Evolutionary conservation across 2,329 filamentous ascomycete species (phyloP).

Genomic region (Alternaria brassicae): DNA sequence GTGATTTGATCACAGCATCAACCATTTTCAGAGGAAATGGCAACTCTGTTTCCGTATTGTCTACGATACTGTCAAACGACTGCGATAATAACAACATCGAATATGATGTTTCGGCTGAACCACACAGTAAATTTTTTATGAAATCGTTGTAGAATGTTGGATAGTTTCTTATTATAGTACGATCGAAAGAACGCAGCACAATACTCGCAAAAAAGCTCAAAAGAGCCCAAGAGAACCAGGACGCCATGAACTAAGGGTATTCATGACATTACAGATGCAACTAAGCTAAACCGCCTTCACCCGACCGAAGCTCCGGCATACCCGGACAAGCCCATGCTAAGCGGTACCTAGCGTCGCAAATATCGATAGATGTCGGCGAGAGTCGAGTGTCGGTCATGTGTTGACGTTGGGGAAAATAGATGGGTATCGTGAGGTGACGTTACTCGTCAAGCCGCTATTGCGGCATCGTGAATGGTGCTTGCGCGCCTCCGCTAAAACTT

Average conservation of each 20-base stretch:
- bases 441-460: conserved; percentile 17
- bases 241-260: conserved; percentile 19
- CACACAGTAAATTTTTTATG: not conserved
- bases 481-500: conserved; percentile 70
- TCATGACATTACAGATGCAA: conserved; percentile 16
- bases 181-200: conserved; percentile 12
- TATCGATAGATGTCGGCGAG: conserved; percentile 1
- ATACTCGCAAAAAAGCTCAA: conserved; percentile 2
- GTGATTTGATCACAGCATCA: not conserved
- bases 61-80: not conserved
- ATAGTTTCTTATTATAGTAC: conserved; percentile 20
- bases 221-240: conserved; percentile 14
- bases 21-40: not conserved
- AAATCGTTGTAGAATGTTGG: conserved; percentile 5
- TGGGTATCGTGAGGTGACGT: conserved; percentile 46
- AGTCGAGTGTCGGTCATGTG: not conserved
- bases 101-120: not conserved
- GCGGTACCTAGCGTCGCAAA: not conserved
- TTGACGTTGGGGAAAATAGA: conserved; percentile 17
- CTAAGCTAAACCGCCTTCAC: conserved; percentile 6
- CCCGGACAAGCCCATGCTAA: not conserved
- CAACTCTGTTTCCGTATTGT: too few relatives aligned
- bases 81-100: not conserved
- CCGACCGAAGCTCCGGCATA: conserved; percentile 12
- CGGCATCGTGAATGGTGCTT: conserved; percentile 16